Evolutionary conservation across 768 basidiomycete genomes (phyloP), one percentile per base, ranked within the genome.

Genomic region (Roridomyces roridus): DNA sequence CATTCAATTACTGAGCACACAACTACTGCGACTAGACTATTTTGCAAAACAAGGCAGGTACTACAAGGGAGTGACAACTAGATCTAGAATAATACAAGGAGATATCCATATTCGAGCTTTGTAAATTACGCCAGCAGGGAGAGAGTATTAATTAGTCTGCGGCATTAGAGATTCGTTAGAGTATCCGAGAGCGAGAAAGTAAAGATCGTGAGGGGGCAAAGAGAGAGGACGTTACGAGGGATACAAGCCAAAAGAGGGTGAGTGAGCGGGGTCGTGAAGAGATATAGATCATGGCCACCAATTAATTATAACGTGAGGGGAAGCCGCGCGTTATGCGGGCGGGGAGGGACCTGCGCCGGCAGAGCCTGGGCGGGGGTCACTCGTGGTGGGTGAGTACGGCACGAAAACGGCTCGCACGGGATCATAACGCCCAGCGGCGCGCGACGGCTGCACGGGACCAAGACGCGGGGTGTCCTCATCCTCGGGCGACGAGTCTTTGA

Each of bases 391-490:
- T 34, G 73, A 63, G 59, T 67, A 72, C 8, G 76, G 73, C n/a
- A 79, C 62, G 54, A 77, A 76, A 9, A 70, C 74, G 51, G 77
- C 75, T 60, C 82, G 81, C 44, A 84, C 76, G 29, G 82, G 81
- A 64, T 84, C 82, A 61, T 83, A 84, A 46, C 82, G 77, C 51
- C 81, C 77, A 46, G 71, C 61, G 34, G 71, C 62, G 29, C 80
- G 76, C 57, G 69, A 64, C 67, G 63, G 26, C 54, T 55, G 67
- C 59, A 62, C 55, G 39, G 54, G 44, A 45, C 47, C 63, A 65
- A 58, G 65, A 62, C 57, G 65, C 28, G 55, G 63, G 34, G 55
- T 67, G 55, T 54, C 57, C 36, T 48, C 55, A 59, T 56, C 58
- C 49, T 59, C 62, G 55, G 60, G 59, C 55, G 54, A 57, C 59